Conservation (phyloP, 169 alveolate genomes). For the Plasmodium falciparum region DNA sequence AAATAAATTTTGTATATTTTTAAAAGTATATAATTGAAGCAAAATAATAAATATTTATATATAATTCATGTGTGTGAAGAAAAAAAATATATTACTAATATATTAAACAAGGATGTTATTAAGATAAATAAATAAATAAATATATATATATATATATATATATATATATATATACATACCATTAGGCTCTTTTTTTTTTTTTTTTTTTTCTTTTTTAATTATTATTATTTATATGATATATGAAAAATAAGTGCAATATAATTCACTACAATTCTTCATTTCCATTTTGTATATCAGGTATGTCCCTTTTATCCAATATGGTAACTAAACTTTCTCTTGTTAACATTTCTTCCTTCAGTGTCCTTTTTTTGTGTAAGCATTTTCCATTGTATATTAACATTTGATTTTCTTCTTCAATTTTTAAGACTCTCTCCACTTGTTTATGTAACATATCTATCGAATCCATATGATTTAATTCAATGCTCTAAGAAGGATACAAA, state of each 20-base stretch:
- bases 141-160: neutral
- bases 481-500: constrained; percentile 29
- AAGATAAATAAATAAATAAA: neutral
- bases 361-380: constrained; percentile 34
- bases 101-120: no score
- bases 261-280: constrained; percentile 4
- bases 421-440: constrained; percentile 31
- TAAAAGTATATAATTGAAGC: no score
- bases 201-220: neutral
- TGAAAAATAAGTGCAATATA: neutral
- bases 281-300: constrained; percentile 51
- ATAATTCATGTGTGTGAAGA: no score
- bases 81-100: no score
- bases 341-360: constrained; percentile 36
- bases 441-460: constrained; percentile 41
- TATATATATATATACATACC: constrained; percentile 2
- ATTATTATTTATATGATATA: neutral
- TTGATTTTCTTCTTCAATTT: constrained; percentile 67
- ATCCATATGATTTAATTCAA: constrained; percentile 46
- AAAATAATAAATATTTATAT: no score
- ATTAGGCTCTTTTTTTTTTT: no score
- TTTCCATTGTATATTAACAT: constrained; percentile 36
- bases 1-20: no score
- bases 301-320: constrained; percentile 45
- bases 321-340: constrained; percentile 60